Evolutionary conservation across 1,139 yeast genomes (phyloP).

Genomic region (Zygotorulaspora mrakii): DNA sequence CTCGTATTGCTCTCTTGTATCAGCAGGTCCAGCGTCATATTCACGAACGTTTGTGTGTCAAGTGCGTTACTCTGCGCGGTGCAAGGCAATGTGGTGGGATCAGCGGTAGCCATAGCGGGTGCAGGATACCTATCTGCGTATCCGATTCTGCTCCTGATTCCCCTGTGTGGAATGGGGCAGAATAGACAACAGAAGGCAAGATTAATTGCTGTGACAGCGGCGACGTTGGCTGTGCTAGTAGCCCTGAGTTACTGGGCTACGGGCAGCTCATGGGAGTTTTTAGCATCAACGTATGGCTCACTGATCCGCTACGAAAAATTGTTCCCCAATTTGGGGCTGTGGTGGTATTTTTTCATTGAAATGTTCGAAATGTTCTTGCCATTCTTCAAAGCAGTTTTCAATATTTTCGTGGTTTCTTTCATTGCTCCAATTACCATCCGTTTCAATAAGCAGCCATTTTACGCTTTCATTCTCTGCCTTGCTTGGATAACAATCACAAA

Average conservation of each 20-base stretch:
- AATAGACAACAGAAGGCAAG: conserved; percentile 8
- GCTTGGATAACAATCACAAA: conserved; percentile 73
- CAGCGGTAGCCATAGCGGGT: conserved; percentile 55
- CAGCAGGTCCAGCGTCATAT: conserved; percentile 62
- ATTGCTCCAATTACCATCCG: conserved; percentile 72
- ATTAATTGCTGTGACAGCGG: conserved; percentile 16
- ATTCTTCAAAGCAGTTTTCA: conserved; percentile 81
- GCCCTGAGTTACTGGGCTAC: conserved; percentile 42
- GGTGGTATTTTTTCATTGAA: conserved; percentile 99
- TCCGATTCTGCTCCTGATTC: conserved; percentile 54
- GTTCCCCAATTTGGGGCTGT: conserved; percentile 68
- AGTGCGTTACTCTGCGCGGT: conserved; percentile 49
- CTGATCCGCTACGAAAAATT: conserved; percentile 61
- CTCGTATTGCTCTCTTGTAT: conserved; percentile 62
- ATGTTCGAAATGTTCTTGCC: conserved; percentile 87
- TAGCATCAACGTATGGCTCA: conserved; percentile 60
- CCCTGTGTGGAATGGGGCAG: conserved; percentile 40
- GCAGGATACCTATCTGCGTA: conserved; percentile 65
- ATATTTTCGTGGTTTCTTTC: conserved; percentile 65
- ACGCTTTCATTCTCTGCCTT: conserved; percentile 58
- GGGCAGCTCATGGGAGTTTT: conserved; percentile 49
- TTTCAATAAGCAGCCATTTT: conserved; percentile 59
- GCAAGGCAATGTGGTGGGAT: conserved; percentile 41
- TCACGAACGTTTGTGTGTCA: conserved; percentile 56
- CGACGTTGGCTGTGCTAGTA: conserved; percentile 39